phyloP scores from a whole-genome alignment of 2,329 filamentous ascomycete species.

The Phoma sp. region DNA sequence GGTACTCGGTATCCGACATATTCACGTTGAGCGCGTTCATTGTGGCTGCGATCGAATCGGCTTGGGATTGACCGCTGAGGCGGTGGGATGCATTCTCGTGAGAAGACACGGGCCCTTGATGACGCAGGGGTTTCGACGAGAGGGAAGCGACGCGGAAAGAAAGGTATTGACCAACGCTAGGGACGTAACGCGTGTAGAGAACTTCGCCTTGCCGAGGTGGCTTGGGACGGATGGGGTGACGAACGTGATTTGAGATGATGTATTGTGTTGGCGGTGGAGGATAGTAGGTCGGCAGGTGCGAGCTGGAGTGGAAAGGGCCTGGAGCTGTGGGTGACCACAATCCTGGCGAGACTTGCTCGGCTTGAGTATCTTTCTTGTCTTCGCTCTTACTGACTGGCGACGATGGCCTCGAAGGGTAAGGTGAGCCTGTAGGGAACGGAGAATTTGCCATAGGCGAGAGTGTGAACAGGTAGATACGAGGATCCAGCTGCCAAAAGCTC shows the following conservation, averaged over 20 bases:
- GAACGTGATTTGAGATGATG: slow-evolving; percentile 74
- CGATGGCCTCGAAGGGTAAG: slow-evolving; percentile 57
- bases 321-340: slow-evolving; percentile 51
- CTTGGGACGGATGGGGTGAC: slow-evolving; percentile 86
- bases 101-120: slow-evolving; percentile 62
- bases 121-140: slow-evolving; percentile 66
- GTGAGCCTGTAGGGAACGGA: slow-evolving; percentile 57
- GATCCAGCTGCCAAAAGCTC: slow-evolving; percentile 92
- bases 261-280: slow-evolving; percentile 84
- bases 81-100: slow-evolving; percentile 27
- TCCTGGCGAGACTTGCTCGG: slow-evolving; percentile 41
- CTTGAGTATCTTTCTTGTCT: slow-evolving; percentile 34
- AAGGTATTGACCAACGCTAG: slow-evolving; percentile 80
- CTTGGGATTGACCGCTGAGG: slow-evolving; percentile 51
- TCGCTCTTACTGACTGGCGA: slow-evolving; percentile 53
- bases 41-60: slow-evolving; percentile 55
- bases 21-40: slow-evolving; percentile 35
- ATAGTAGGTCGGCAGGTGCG: slow-evolving; percentile 88
- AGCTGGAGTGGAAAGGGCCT: slow-evolving; percentile 80
- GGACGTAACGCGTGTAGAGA: slow-evolving; percentile 88
- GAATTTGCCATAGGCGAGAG: slow-evolving; percentile 66
- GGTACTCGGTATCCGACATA: slow-evolving; percentile 67
- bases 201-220: slow-evolving; percentile 88
- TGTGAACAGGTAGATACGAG: slow-evolving; percentile 86
- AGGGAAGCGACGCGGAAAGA: slow-evolving; percentile 85